phyloP scores from a whole-genome alignment of 805 yeast species.

The Blastobotrys chiropterorum region DNA sequence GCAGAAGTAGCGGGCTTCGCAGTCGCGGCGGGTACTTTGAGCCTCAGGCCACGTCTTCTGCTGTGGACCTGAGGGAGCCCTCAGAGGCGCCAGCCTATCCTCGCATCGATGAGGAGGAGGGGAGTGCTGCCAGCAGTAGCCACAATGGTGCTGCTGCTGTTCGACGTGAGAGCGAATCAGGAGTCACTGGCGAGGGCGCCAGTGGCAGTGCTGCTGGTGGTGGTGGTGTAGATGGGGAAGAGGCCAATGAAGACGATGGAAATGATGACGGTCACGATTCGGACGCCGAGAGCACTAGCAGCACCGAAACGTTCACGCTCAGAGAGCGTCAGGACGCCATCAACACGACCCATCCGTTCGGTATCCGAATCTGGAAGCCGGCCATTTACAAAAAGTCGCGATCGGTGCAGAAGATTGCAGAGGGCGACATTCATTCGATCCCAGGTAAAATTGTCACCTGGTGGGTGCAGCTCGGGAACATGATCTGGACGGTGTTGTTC shows the following conservation, averaged over 20 bases:
- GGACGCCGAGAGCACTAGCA: conserved; percentile 25
- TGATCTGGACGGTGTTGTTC: conserved; percentile 65
- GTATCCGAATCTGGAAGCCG: conserved; percentile 98
- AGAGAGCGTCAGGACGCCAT: conserved; percentile 94
- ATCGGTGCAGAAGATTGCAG: conserved; percentile 87
- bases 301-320: conserved; percentile 78
- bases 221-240: conserved; percentile 16
- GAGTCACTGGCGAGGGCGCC: not conserved
- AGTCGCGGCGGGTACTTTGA: not conserved
- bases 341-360: conserved; percentile 94
- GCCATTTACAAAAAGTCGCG: conserved; percentile 89
- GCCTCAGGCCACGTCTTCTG: not conserved
- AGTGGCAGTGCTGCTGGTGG: conserved; percentile 17
- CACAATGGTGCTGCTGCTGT: not conserved
- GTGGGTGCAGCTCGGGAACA: conserved; percentile 62
- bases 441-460: conserved; percentile 47
- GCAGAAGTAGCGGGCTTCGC: not conserved
- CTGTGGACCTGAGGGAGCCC: not conserved
- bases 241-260: conserved; percentile 11
- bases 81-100: not conserved
- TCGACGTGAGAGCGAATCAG: too few relatives aligned
- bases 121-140: not conserved
- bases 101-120: not conserved
- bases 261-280: conserved; percentile 27
- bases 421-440: conserved; percentile 85